These are phyloP conservation scores for Pseudonitzschia multiseries DNA, from an alignment of 108 stramenopile genomes.

Conservation along the genomic window DNA sequence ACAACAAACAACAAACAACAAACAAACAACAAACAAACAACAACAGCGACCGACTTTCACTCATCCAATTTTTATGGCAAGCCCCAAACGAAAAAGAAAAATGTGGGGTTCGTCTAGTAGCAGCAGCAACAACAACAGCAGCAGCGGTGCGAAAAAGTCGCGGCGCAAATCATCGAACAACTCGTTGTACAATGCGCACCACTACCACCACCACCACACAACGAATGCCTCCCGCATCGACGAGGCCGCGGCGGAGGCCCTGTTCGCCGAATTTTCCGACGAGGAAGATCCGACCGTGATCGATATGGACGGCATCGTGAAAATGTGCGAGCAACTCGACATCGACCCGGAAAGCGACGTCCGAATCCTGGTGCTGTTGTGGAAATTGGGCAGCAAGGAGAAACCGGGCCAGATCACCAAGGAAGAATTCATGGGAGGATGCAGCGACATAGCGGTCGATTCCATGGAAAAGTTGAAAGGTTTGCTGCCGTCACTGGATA, in stretches of 20 bases:
- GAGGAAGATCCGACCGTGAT: slow-evolving; percentile 63
- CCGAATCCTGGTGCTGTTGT: slow-evolving; percentile 83
- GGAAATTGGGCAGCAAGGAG: slow-evolving; percentile 77
- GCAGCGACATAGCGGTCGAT: slow-evolving; percentile 56
- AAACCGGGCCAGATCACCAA: slow-evolving; percentile 81
- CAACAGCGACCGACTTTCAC: too few species aligned
- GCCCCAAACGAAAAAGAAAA: slow-evolving; percentile 8
- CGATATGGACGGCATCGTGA: slow-evolving; percentile 74
- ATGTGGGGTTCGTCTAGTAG: slow-evolving; percentile 32
- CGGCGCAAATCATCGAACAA: slow-evolving; percentile 2
- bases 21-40: background rate
- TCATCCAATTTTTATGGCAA: slow-evolving; percentile 20
- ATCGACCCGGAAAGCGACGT: slow-evolving; percentile 83
- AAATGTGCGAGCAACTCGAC: slow-evolving; percentile 75
- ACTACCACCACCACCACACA: too few species aligned
- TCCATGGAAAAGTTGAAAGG: slow-evolving; percentile 60
- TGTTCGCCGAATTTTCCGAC: slow-evolving; percentile 67
- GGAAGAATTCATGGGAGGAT: slow-evolving; percentile 75
- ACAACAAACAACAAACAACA: background rate
- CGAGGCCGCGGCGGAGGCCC: slow-evolving; percentile 22
- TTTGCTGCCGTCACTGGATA: slow-evolving; percentile 72
- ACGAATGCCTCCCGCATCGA: background rate
- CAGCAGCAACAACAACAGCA: too few species aligned
- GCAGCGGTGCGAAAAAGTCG: slow-evolving; percentile 19
- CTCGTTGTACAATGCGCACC: too few species aligned